phyloP scores from a whole-genome alignment of 371 early-diverging fungal species.

The Circinella umbellata region DNA sequence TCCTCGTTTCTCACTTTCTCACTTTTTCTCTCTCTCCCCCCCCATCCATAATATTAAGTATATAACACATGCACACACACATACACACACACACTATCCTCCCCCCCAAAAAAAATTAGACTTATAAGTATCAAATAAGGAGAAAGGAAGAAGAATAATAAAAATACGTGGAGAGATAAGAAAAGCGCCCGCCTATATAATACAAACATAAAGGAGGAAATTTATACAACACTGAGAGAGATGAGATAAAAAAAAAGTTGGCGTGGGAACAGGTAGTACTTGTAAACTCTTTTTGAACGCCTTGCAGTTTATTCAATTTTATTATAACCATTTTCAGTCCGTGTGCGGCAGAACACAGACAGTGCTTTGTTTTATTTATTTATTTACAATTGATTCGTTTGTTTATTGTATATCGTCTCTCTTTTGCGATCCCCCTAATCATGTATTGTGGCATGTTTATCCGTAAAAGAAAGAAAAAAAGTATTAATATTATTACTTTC shows the following conservation, averaged over 20 bases:
- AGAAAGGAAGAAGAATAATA: no score
- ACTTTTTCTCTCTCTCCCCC: background rate
- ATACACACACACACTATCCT: no score
- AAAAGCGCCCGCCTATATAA: background rate
- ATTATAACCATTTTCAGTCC: background rate
- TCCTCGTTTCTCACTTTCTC: background rate
- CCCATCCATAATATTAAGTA: no score
- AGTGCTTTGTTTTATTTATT: constrained; percentile 13
- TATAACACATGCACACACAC: no score
- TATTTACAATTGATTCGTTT: background rate
- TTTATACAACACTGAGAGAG: background rate
- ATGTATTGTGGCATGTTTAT: no score
- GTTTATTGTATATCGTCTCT: background rate
- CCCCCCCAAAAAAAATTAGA: no score
- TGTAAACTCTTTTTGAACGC: background rate
- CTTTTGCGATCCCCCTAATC: no score
- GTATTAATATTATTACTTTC: no score
- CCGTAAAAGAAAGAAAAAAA: no score
- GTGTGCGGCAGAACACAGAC: constrained; percentile 17
- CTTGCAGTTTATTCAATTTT: background rate
- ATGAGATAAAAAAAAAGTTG: background rate
- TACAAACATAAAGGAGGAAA: background rate
- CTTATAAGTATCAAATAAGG: no score
- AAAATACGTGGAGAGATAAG: no score
- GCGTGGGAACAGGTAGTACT: constrained; percentile 16